A percentile compares a stretch with the other conserved stretches of the same genome.
Conservation (phyloP, 371 early-diverging fungal species). For the Funneliformis caledonium region DNA sequence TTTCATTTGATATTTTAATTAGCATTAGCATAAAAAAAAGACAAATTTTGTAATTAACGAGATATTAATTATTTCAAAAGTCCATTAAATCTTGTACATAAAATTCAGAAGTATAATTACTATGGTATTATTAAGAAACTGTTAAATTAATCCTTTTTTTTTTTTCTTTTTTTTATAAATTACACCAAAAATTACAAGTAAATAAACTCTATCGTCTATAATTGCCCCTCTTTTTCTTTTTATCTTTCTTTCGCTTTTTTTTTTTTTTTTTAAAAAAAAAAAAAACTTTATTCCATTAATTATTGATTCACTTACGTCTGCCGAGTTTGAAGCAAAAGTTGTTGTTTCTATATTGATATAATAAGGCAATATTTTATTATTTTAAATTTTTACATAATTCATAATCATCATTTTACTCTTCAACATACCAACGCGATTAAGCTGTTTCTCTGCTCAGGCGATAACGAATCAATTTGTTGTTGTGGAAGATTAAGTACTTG, state of each 20-base stretch:
- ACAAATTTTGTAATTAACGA: neutral
- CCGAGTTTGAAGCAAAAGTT: conserved; percentile 22
- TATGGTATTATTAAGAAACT: neutral
- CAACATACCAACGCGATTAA: conserved; percentile 57
- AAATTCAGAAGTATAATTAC: neutral
- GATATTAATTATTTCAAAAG: neutral
- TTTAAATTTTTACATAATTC: neutral
- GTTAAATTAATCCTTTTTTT: neutral
- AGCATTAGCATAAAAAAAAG: neutral
- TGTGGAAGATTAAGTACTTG: conserved; percentile 60
- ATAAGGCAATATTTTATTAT: too few species aligned
- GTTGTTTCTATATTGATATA: conserved; percentile 21
- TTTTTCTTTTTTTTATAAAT: neutral
- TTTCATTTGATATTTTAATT: too few species aligned
- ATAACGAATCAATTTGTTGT: conserved; percentile 58
- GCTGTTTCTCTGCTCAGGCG: conserved; percentile 59
- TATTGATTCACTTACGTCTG: conserved; percentile 9
- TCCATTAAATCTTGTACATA: neutral
- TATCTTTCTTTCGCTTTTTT: too few species aligned
- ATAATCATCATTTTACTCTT: neutral
- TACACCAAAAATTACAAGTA: neutral
- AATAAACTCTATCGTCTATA: neutral
- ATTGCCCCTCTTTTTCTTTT: too few species aligned
- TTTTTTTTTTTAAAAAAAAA: conserved; percentile 21
- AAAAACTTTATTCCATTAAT: too few species aligned